Conservation (phyloP, 139 green algal species). For the Chlorella ohadii region DNA sequence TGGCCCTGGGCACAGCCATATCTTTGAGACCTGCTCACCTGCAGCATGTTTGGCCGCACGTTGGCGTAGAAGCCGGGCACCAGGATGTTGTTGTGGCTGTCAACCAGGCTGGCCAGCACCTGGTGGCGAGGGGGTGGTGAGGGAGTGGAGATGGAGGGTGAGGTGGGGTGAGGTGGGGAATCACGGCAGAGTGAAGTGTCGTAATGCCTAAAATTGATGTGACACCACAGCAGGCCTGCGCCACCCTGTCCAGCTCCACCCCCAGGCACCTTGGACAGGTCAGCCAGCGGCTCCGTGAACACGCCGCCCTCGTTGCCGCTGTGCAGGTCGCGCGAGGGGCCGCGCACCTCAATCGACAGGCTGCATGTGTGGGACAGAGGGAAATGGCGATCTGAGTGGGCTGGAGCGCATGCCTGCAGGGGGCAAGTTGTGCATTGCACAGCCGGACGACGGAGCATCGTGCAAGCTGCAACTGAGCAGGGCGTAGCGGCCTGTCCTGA, state of each 20-base stretch:
- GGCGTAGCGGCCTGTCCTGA: too few relatives aligned
- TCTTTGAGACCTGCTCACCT: slow-evolving; percentile 31
- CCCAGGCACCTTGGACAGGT: slow-evolving; percentile 85
- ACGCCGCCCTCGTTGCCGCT: slow-evolving; percentile 95
- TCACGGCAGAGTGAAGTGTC: background rate
- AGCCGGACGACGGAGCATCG: too few relatives aligned
- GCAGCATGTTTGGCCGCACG: slow-evolving; percentile 75
- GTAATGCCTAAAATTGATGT: too few relatives aligned
- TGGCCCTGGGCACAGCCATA: too few relatives aligned
- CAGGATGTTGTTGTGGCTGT: slow-evolving; percentile 54
- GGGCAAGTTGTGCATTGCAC: too few relatives aligned
- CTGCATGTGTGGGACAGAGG: background rate
- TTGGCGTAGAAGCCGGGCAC: slow-evolving; percentile 88
- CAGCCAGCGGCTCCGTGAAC: slow-evolving; percentile 92
- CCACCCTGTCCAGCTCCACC: too few relatives aligned
- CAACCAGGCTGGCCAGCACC: slow-evolving; percentile 71
- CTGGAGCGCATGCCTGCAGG: too few relatives aligned
- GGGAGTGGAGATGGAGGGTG: background rate
- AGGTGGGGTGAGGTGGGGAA: background rate
- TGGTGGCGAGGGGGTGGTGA: background rate
- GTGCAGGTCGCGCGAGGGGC: slow-evolving; percentile 90
- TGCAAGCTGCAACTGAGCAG: too few relatives aligned
- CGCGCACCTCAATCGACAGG: slow-evolving; percentile 73
- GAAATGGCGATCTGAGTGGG: too few relatives aligned
- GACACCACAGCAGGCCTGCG: too few relatives aligned